Base-by-base conservation (phyloP, 495 filamentous ascomycete genomes). In the Bathelium albidoporum region DNA sequence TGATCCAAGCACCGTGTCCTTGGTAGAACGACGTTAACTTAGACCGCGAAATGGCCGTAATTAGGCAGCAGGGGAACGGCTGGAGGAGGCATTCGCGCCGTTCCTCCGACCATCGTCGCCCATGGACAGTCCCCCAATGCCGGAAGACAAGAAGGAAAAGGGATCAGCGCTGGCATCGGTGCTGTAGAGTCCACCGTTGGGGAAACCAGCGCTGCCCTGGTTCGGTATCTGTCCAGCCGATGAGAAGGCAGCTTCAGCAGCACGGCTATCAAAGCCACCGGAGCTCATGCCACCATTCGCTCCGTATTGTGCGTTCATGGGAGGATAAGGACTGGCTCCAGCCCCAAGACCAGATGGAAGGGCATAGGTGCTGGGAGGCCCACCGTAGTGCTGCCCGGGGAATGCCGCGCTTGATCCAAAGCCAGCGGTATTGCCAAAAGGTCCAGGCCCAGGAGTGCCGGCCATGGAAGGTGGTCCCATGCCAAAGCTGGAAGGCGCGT, bases 221-320 rank as follows among this genome's bases (percentile, higher is more conserved):
- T 73, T 52, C 76, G 74, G 62, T 84, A 86, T 71, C 88, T 91
- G 69, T 70, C 87, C 85, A 34, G 90, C 92, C 22, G 89, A 89
- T 62, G 88, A 86, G 77, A 96, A 96, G 22, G 91, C 92, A 18
- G 90, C 89, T 79, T 96, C 92, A 32, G 89, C 87, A 52, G 90
- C 89, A 34, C 94, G 89, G 77, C 92, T 95, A 71, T 95, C 92
- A 69, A 98, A 97, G 1, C 91, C 89, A 36, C 89, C 87, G 45
- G 88, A 67, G 44, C 68, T 70, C 70, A 70, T 69, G 39, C 65
- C 68, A 41, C 72, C 70, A 58, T 71, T 73, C 29, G 64, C 58
- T 41, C 58, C 87, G 59, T 91, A 94, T 73, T 90, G 89, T 32
- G 87, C 84, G 59, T 87, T 84, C 74, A 96, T 83, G 0, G 87